Evolutionary conservation across 2,329 filamentous ascomycete genomes (phyloP).

Genomic region (Colletotrichum sp.): DNA sequence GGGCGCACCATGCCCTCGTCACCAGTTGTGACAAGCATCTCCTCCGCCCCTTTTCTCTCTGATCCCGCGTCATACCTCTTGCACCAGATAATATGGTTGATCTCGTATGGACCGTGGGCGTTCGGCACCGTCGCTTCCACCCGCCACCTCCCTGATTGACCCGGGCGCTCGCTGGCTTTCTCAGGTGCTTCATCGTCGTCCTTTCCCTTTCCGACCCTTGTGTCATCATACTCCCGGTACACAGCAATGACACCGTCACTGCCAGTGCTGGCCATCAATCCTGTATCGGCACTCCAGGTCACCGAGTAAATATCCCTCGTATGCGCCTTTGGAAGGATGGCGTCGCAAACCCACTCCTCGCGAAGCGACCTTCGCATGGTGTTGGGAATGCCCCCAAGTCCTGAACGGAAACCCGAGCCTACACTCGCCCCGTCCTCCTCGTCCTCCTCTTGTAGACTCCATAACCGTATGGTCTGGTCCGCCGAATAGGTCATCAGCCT

Average conservation of each 20-base stretch:
- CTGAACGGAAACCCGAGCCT: conserved; percentile 35
- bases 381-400: conserved; percentile 75
- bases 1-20: conserved; percentile 89
- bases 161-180: background rate
- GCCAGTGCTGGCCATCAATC: conserved; percentile 84
- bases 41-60: conserved; percentile 66
- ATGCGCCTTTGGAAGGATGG: conserved; percentile 76
- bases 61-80: conserved; percentile 71
- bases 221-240: conserved; percentile 66
- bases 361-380: conserved; percentile 81
- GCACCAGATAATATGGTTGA: conserved; percentile 93
- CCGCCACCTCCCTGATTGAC: conserved; percentile 62
- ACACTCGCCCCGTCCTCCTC: conserved; percentile 43
- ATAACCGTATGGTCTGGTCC: conserved; percentile 80
- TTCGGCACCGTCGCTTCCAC: conserved; percentile 72
- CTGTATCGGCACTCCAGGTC: conserved; percentile 79
- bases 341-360: conserved; percentile 85
- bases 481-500: conserved; percentile 85
- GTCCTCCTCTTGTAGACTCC: conserved; percentile 67
- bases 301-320: conserved; percentile 84
- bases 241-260: conserved; percentile 84
- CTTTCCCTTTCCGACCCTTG: background rate
- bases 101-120: conserved; percentile 89
- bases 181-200: conserved; percentile 25
- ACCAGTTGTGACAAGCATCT: conserved; percentile 88